phyloP scores from a whole-genome alignment of 1,284 basidiomycete genomes.

The Rhodofomes roseus region DNA sequence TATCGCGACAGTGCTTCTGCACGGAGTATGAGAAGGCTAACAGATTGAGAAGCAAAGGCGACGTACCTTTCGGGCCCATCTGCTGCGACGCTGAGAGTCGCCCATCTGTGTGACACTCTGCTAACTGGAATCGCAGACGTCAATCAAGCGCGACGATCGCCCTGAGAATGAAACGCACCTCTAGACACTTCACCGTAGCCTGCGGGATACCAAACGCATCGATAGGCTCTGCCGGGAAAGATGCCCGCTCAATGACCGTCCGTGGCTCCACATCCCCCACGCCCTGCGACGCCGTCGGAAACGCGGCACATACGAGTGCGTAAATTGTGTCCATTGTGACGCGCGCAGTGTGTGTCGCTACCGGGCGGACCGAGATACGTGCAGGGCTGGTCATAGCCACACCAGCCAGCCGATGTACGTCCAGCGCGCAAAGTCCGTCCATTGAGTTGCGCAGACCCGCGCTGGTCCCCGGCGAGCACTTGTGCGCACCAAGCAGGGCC shows the following conservation, averaged over 20 bases:
- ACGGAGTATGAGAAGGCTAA: not conserved
- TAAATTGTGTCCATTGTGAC: too few relatives aligned
- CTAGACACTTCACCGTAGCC: constrained; percentile 80
- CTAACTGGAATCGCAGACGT: constrained; percentile 42
- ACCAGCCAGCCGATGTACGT: too few relatives aligned
- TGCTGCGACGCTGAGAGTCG: constrained; percentile 52
- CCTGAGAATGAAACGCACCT: constrained; percentile 45
- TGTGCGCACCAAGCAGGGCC: too few relatives aligned
- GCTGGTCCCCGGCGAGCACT: too few relatives aligned
- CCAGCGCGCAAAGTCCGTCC: too few relatives aligned
- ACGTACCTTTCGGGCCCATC: constrained; percentile 63
- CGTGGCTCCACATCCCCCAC: constrained; percentile 57
- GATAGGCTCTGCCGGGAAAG: constrained; percentile 72
- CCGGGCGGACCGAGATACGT: too few relatives aligned
- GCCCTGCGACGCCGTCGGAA: constrained; percentile 37
- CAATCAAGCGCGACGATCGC: not conserved
- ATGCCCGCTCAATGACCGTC: constrained; percentile 51
- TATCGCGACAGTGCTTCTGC: constrained; percentile 41
- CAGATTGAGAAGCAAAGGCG: not conserved
- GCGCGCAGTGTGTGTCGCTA: too few relatives aligned
- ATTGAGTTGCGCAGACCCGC: too few relatives aligned
- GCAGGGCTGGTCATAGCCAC: too few relatives aligned
- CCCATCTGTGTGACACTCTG: constrained; percentile 75
- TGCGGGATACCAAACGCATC: constrained; percentile 83
- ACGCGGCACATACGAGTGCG: too few relatives aligned